phyloP scores from a whole-genome alignment of 164 flowering plant species.

The Nymphaea thermarum region DNA sequence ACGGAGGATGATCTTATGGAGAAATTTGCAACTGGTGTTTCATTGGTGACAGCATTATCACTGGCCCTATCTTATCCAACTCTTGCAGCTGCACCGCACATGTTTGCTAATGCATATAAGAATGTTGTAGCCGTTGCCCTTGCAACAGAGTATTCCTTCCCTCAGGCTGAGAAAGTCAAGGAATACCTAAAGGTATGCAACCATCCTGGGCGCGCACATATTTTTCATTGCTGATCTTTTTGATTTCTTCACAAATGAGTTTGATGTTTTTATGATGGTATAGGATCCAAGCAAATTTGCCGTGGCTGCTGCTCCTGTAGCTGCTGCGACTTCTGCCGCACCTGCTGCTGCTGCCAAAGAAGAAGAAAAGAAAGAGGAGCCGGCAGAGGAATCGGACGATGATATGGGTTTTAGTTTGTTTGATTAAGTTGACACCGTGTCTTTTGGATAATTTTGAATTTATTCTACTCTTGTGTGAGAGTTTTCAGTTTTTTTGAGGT shows the following conservation, averaged over 20 bases:
- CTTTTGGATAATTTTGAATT: too few species aligned
- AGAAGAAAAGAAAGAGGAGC: slow-evolving; percentile 40
- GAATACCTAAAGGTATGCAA: not conserved
- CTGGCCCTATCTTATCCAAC: slow-evolving; percentile 9
- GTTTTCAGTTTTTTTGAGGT: too few species aligned
- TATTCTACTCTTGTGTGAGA: too few species aligned
- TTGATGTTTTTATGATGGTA: slow-evolving; percentile 2
- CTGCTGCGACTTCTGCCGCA: slow-evolving; percentile 11
- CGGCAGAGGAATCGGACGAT: slow-evolving; percentile 31
- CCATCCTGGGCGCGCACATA: too few species aligned
- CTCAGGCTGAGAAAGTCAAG: slow-evolving; percentile 7
- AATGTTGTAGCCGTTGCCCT: slow-evolving; percentile 5
- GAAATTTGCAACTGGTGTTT: slow-evolving; percentile 7
- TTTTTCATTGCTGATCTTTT: not conserved
- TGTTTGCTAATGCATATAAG: slow-evolving; percentile 7
- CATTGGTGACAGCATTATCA: slow-evolving; percentile 7
- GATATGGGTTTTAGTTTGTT: slow-evolving; percentile 1
- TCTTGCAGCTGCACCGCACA: slow-evolving; percentile 7
- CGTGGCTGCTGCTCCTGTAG: slow-evolving; percentile 28
- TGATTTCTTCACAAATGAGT: not conserved
- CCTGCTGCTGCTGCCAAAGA: slow-evolving; percentile 15
- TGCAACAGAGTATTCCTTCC: slow-evolving; percentile 6
- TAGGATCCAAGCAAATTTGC: slow-evolving; percentile 76
- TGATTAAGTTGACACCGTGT: not conserved
- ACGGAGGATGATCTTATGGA: slow-evolving; percentile 8